Evolutionary conservation across 78 protist genomes (phyloP).

Genomic region (Tieghemostelium lacteum): DNA sequence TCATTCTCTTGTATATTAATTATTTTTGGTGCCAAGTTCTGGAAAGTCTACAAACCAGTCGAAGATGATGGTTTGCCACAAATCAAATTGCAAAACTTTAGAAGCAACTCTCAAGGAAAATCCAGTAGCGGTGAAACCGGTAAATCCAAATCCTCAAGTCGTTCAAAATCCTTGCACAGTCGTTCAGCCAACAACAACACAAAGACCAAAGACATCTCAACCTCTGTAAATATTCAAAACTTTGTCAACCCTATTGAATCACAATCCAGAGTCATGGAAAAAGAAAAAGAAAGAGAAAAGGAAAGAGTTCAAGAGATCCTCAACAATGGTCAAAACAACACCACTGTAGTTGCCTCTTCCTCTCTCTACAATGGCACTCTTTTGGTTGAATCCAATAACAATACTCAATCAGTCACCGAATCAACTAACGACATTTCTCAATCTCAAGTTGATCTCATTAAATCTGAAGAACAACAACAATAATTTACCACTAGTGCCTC

Average conservation of each 20-base stretch:
- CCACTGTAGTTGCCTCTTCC: no score
- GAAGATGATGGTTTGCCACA: constrained; percentile 76
- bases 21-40: constrained; percentile 60
- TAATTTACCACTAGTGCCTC: no score
- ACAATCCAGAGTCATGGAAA: background rate
- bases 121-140: background rate
- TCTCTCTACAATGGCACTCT: no score
- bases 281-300: no score
- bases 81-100: constrained; percentile 5
- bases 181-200: background rate
- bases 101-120: no score
- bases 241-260: constrained; percentile 38
- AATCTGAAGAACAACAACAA: no score
- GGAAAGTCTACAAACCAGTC: constrained; percentile 72
- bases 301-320: no score
- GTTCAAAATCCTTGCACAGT: background rate
- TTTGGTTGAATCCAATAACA: no score
- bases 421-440: no score
- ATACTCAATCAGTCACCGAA: no score
- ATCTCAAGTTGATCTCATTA: no score
- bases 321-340: background rate
- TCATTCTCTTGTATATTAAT: constrained; percentile 48
- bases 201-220: background rate
- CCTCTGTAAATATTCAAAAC: constrained; percentile 20
- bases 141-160: background rate